These are phyloP conservation scores for Cutaneotrichosporon curvatum DNA, from an alignment of 1,284 basidiomycete species.

Conservation along the genomic window DNA sequence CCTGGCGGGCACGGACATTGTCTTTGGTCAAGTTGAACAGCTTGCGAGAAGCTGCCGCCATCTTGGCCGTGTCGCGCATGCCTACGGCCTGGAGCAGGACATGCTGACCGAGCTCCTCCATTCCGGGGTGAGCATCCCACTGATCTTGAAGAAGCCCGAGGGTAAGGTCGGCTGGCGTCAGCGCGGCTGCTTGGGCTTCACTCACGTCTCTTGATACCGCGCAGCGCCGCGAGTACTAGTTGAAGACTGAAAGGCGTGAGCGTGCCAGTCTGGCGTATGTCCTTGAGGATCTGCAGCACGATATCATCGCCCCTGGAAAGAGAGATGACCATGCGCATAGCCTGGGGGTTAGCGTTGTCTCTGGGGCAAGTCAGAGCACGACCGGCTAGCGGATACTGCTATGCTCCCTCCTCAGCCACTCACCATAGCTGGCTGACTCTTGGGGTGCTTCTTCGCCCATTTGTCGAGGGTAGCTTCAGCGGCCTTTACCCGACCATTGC, in stretches of 20 bases:
- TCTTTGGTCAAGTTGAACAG: constrained; percentile 33
- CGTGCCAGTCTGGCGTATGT: constrained; percentile 23
- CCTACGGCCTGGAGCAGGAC: constrained; percentile 31
- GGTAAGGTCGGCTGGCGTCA: constrained; percentile 28
- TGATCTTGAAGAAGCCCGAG: constrained; percentile 25
- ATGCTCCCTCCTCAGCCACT: neutral
- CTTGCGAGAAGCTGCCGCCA: constrained; percentile 29
- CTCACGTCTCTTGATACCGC: constrained; percentile 31
- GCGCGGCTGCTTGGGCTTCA: neutral
- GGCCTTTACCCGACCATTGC: constrained; percentile 17
- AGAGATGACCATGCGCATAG: constrained; percentile 31
- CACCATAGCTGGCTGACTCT: constrained; percentile 38
- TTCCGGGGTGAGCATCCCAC: constrained; percentile 23
- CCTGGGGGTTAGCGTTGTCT: constrained; percentile 9
- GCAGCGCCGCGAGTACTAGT: constrained; percentile 22
- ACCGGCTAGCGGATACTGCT: no score
- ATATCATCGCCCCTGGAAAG: constrained; percentile 12
- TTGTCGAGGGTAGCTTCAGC: constrained; percentile 24
- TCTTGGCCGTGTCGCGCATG: constrained; percentile 21
- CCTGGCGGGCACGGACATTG: constrained; percentile 31
- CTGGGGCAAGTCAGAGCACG: neutral
- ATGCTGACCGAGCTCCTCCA: constrained; percentile 30
- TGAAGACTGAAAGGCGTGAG: constrained; percentile 24
- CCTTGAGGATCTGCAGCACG: constrained; percentile 21
- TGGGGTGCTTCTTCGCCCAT: constrained; percentile 36